Base-by-base conservation (phyloP, 2,329 filamentous ascomycete species). In the Coniosporium tulheliwenetii region DNA sequence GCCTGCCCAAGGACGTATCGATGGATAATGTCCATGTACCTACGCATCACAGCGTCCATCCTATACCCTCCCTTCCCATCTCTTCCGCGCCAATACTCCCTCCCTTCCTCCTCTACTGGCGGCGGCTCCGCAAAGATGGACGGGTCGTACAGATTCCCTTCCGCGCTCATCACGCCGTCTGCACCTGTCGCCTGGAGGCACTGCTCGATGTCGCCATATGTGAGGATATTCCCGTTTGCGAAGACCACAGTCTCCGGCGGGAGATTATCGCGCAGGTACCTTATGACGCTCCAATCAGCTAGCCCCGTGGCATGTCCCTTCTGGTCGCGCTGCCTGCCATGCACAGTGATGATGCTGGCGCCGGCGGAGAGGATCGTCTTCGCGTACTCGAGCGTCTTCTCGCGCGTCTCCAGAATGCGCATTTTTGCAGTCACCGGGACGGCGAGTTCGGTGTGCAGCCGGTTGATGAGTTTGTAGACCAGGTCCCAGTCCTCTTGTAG, bases 371-470 rank as follows among this genome's bases (percentile, higher is more conserved):
- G 62, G 1, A 96, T 82, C 61, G 85, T 93, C 52, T 78, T 77
- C 10, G 91, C 91, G 59, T 98, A 98, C 36, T 78, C 79, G 47
- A 98, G 64, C 0, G 87, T 95, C 56, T 80, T 77, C 63, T 95
- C 87, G 46, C 72, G 80, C 0, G 82, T 87, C 34, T 95, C 89
- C 4, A 93, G 69, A 14, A 96, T 79, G 8, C 91, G 74, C 51
- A 98, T 93, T 64, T 98, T 98, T 19, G 89, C 91, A 2, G 91
- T 96, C 10, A 98, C 79, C 0, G 91, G 91, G 0, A 98, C 66
- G 2, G 79, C 63, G 2, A 98, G 70, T 42, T 85, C 73, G 34
- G 72, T 71, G 55, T 95, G 84, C 37, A 96, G 66, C n/a, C 67
- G 85, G 51, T 80, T 79, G 53, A 98, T 85, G 54, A 98, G 68